These are phyloP conservation scores for Hypoxylon subgilvum DNA, from an alignment of 495 filamentous ascomycete species.

Conservation along the genomic window DNA sequence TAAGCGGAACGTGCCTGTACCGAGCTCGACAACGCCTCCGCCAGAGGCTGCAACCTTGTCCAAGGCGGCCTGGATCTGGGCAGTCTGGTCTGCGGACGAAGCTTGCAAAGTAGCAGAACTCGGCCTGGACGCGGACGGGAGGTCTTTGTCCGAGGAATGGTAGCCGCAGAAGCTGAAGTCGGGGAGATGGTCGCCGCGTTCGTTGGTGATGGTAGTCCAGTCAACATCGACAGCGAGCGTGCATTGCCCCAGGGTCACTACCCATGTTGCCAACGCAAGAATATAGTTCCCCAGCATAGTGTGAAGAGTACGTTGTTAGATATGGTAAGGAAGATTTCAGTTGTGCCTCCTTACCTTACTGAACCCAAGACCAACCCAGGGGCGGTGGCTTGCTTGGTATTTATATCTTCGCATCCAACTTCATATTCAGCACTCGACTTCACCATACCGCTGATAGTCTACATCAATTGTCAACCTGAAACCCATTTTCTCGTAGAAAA, in stretches of 20 bases:
- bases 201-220: conserved; percentile 10
- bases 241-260: conserved; percentile 3
- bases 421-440: too few relatives aligned
- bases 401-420: too few relatives aligned
- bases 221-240: conserved; percentile 3
- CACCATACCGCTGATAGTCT: too few relatives aligned
- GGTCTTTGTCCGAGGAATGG: conserved; percentile 1
- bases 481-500: background rate
- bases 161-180: conserved; percentile 20
- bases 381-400: background rate
- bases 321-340: background rate
- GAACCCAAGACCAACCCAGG: background rate
- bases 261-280: conserved; percentile 2
- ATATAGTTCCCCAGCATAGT: background rate
- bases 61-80: conserved; percentile 21
- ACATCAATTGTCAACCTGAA: background rate
- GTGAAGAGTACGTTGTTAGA: background rate
- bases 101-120: background rate
- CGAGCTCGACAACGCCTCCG: conserved; percentile 24
- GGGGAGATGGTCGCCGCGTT: conserved; percentile 12
- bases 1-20: conserved; percentile 13
- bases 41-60: conserved; percentile 13
- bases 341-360: background rate
- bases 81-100: conserved; percentile 21
- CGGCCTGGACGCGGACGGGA: conserved; percentile 8